Percentiles rank a stretch among this genome's conserved stretches.
Conservation (phyloP, 345 rosid species). For the Stellera chamaejasme region DNA sequence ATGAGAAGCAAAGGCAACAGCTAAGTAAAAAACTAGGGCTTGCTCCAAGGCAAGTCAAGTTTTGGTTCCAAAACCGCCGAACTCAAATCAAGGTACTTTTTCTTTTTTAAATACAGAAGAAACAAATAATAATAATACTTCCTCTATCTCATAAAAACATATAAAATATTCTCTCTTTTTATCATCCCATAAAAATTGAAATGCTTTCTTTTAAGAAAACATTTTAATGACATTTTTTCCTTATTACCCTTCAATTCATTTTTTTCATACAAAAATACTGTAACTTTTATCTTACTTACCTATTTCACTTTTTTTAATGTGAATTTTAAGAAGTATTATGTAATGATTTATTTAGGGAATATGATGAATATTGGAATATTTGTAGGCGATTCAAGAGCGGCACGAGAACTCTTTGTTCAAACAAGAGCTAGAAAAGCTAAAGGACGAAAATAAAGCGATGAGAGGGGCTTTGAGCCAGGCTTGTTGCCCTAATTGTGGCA, state of each 20-base stretch:
- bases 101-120: not conserved
- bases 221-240: not conserved
- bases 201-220: too few species aligned
- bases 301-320: not conserved
- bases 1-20: slow-evolving; percentile 96
- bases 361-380: not conserved
- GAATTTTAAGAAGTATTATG: not conserved
- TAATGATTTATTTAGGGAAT: not conserved
- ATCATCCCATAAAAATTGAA: too few species aligned
- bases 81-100: slow-evolving; percentile 78
- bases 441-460: slow-evolving; percentile 83
- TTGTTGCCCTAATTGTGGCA: slow-evolving; percentile 84
- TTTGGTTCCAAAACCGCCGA: slow-evolving; percentile 99
- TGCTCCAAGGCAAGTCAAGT: slow-evolving; percentile 96
- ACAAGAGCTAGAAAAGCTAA: slow-evolving; percentile 73
- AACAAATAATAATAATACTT: too few species aligned
- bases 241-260: not conserved
- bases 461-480: slow-evolving; percentile 69
- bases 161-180: too few species aligned
- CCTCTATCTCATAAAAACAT: too few species aligned
- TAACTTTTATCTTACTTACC: not conserved
- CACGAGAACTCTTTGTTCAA: slow-evolving; percentile 87
- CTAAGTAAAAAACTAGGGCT: slow-evolving; percentile 89
- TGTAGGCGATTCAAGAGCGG: slow-evolving; percentile 88
- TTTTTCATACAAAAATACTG: not conserved